Percentiles rank a stretch among this genome's conserved stretches.
These are phyloP conservation scores for Akanthomyces lecanii DNA, from an alignment of 2,329 filamentous ascomycete species.

Conservation along the genomic window DNA sequence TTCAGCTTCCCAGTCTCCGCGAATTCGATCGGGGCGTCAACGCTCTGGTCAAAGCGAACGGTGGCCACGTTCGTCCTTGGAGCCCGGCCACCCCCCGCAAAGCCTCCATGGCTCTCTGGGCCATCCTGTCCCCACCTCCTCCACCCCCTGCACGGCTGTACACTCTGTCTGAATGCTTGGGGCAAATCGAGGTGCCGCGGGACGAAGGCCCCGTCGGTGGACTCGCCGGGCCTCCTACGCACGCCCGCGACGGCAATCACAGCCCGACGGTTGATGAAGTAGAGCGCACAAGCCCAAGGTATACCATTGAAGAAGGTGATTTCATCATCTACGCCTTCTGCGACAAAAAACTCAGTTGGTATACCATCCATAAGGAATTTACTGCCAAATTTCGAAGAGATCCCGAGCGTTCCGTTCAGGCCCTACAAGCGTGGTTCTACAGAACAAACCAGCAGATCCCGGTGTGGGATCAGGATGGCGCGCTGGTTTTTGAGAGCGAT, in stretches of 20 bases:
- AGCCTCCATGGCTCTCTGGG: conserved; percentile 21
- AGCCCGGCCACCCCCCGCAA: conserved; percentile 27
- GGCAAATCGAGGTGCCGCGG: neutral
- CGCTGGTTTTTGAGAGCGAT: conserved; percentile 36
- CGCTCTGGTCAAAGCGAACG: conserved; percentile 29
- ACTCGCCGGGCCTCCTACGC: conserved; percentile 18
- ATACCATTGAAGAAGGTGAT: conserved; percentile 40
- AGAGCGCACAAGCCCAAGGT: conserved; percentile 40
- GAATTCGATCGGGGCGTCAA: conserved; percentile 37
- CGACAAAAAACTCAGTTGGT: conserved; percentile 40
- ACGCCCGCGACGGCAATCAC: too few relatives aligned
- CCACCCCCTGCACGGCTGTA: conserved; percentile 22
- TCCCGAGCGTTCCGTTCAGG: conserved; percentile 35
- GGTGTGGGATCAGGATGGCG: conserved; percentile 36
- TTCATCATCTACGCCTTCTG: conserved; percentile 41
- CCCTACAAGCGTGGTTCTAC: conserved; percentile 41
- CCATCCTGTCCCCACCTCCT: conserved; percentile 23
- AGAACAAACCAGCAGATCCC: conserved; percentile 40
- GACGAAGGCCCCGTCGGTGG: conserved; percentile 26
- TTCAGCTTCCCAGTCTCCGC: conserved; percentile 32
- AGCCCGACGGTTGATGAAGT: conserved; percentile 34
- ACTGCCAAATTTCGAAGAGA: conserved; percentile 33
- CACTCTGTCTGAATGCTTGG: neutral
- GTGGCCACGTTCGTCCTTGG: conserved; percentile 24
- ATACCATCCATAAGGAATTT: conserved; percentile 36